Evolutionary conservation across 352 stramenopile species (phyloP).

Genomic region (Globisporangium irregulare): DNA sequence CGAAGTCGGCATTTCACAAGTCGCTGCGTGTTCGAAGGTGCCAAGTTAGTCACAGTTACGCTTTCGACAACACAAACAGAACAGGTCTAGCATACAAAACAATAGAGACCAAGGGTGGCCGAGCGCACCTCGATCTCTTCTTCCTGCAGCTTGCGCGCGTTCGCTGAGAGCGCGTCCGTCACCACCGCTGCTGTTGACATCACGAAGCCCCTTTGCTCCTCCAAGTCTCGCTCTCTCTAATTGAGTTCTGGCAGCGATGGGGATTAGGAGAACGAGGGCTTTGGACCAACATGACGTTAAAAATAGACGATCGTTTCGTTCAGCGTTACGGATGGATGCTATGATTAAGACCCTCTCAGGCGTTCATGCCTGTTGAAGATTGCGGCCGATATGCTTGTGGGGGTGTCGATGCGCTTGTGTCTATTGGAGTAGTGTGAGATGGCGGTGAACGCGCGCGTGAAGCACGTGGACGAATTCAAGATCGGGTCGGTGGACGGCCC

Average conservation of each 20-base stretch:
- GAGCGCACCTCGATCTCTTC: slow-evolving; percentile 55
- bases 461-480: slow-evolving; percentile 46
- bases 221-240: background rate
- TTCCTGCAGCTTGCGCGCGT: slow-evolving; percentile 54
- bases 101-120: background rate
- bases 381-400: background rate
- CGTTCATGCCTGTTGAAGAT: background rate
- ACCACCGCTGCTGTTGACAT: slow-evolving; percentile 5
- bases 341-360: background rate
- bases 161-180: slow-evolving; percentile 29
- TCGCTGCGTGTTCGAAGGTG: slow-evolving; percentile 25
- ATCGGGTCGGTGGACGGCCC: slow-evolving; percentile 33
- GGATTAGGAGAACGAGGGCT: background rate
- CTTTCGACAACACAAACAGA: background rate
- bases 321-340: background rate
- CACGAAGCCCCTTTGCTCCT: background rate
- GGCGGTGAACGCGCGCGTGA: slow-evolving; percentile 42
- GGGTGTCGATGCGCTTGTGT: background rate
- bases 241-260: too few species aligned
- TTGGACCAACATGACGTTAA: background rate
- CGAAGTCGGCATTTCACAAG: slow-evolving; percentile 76
- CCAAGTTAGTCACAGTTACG: background rate
- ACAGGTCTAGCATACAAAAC: background rate
- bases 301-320: background rate
- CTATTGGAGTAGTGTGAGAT: slow-evolving; percentile 21